Evolutionary conservation across 352 stramenopile species (phyloP), one percentile per base, ranked within the genome.

Genomic region (Phytophthora fragariaefolia): DNA sequence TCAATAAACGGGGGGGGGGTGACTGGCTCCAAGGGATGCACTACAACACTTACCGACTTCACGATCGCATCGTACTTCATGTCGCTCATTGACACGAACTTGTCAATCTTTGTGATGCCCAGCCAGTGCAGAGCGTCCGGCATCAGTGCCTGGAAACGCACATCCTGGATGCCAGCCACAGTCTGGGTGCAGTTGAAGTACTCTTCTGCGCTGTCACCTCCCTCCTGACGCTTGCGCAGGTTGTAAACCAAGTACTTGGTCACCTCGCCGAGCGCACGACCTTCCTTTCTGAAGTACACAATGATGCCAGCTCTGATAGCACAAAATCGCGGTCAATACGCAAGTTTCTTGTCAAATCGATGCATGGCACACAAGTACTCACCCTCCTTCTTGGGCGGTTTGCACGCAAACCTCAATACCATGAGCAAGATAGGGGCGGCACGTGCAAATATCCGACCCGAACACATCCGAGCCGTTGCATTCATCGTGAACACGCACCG

Each of bases 221-320:
- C 97, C 66, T 99, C 91, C 63, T 99, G 97, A 34, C 98, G 92
- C 85, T 99, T 99, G 47, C 98, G 90, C 46, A 98, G 91, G 79
- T 99, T 99, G 90, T 99, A 99, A 17, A 99, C 98, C 17, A 99
- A 79, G 77, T 99, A 99, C 77, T 99, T 99, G 34, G 97, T 99
- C 23, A 99, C 97, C 85, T 99, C 97, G 42, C 97, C 97, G 9
- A 99, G 82, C 22, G 93, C 96, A 32, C 97, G 85, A 27, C 97
- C 98, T 78, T 99, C 98, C 77, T 99, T 99, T 17, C 98, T 95
- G 75, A 98, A 99, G 75, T 99, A 99, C 51, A 99, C 95, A 58
- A 99, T 98, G 50, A 99, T 85, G 36, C 97, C 97, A 62, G 88
- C 93, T 43, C 88, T 96, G 22, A 38, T 53, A 48, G 28, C 17